Base-by-base conservation (phyloP, 192 early-diverging fungal species). In the Coemansia sp. region DNA sequence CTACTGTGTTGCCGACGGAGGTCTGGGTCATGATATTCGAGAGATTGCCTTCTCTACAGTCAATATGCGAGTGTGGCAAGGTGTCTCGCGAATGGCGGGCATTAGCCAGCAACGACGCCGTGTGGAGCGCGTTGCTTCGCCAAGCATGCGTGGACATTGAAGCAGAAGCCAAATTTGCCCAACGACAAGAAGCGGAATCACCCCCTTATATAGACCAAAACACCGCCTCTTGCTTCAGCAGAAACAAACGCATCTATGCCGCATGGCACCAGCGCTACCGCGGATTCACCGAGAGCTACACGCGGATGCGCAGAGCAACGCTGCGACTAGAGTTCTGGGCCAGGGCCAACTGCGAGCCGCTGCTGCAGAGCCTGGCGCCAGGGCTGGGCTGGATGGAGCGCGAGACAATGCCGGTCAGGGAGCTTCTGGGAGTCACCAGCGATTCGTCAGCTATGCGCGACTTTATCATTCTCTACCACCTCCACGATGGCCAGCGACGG, bases 401-500 rank as follows among this genome's bases (percentile, higher is more conserved):
- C 12, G 74, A 68, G 45, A 64, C 68, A 0, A 61, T 82, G 47
- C 75, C 79, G 1, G 75, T 76, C 12, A 37, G 79, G 10, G 75
- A 82, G 71, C 74, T 82, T 18, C 64, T 82, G 11, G 57, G 60
- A 5, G 75, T 82, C n/a, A 64, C 73, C 21, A 70, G 52, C 19
- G 74, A 76, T 48, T 82, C 79, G 2, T 65, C 66, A 3, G 72
- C 66, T 0, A 74, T 82, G 71, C 74, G 71, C 40, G 79, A 76
- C 45, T 82, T 82, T 58, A 68, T 82, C 12, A 76, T 76, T 38
- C 67, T 68, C 7, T 75, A 82, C 62, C 79, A 82, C 48, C n/a
- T 82, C 26, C 79, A 73, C 26, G 79, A 82, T 39, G 79, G 79
- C 2, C 79, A 82, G 61, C 74, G 79, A 8, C 64, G 74, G 37